These are phyloP conservation scores for Vitis rupestris DNA, from an alignment of 164 flowering plant genomes.

Conservation along the genomic window DNA sequence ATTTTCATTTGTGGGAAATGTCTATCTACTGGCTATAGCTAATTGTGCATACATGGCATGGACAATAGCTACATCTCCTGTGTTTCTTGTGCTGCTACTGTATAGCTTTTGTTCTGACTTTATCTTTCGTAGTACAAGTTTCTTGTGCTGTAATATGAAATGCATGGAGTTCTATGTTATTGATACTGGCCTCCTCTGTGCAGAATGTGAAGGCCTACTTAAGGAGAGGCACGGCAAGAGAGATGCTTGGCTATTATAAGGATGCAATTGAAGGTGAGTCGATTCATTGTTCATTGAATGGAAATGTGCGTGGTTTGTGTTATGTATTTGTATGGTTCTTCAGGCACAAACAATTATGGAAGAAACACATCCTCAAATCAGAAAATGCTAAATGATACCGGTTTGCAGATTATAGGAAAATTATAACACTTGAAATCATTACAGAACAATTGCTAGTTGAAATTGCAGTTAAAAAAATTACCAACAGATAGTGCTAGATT, in stretches of 20 bases:
- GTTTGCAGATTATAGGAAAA: neutral
- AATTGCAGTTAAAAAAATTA: no score
- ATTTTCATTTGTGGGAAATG: no score
- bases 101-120: conserved; percentile 1
- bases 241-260: conserved; percentile 90
- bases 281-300: neutral
- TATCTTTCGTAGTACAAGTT: neutral
- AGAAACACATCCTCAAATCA: neutral
- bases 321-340: neutral
- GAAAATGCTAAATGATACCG: neutral
- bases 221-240: conserved; percentile 93
- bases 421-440: neutral
- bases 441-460: neutral
- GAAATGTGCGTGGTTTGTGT: neutral
- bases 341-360: neutral
- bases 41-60: neutral
- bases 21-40: no score
- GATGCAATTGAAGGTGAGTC: conserved; percentile 86
- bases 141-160: neutral
- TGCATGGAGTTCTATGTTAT: no score
- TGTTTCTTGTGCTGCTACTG: neutral
- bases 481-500: neutral
- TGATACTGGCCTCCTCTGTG: neutral
- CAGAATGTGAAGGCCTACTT: conserved; percentile 95
- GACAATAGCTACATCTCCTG: neutral